Evolutionary conservation across 257 asterid genomes (phyloP).

Genomic region (Nicotiana sylvestris): DNA sequence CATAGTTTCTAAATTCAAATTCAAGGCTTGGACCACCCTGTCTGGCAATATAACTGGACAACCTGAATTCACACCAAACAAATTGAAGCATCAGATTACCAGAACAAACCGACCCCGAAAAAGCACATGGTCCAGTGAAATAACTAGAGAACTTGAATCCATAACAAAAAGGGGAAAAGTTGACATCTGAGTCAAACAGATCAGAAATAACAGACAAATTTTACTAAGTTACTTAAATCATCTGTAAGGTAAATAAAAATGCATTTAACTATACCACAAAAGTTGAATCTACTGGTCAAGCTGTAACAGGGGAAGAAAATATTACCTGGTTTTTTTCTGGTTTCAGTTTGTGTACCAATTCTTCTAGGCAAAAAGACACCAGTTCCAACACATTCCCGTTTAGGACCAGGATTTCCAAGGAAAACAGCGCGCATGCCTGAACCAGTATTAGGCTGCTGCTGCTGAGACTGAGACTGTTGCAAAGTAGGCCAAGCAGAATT

Average conservation of each 20-base stretch:
- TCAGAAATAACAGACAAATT: neutral
- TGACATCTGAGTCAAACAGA: neutral
- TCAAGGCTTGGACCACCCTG: constrained; percentile 63
- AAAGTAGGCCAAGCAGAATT: constrained; percentile 48
- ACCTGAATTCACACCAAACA: constrained; percentile 26
- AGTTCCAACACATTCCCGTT: constrained; percentile 64
- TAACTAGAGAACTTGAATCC: neutral
- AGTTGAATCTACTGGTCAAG: neutral
- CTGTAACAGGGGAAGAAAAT: neutral
- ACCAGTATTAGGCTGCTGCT: constrained; percentile 14
- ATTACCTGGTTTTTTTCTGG: constrained; percentile 49
- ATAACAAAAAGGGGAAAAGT: no score
- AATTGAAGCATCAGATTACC: neutral
- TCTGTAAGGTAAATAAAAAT: no score
- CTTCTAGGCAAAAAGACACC: constrained; percentile 79
- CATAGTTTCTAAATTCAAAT: constrained; percentile 40
- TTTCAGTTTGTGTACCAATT: constrained; percentile 30
- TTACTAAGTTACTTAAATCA: neutral
- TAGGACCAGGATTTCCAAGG: constrained; percentile 36
- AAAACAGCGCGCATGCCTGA: constrained; percentile 45
- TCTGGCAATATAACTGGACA: constrained; percentile 64
- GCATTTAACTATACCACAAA: no score
- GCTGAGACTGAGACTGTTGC: constrained; percentile 34
- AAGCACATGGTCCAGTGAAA: neutral
- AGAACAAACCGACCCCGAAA: neutral